Evolutionary conservation across 768 basidiomycete genomes (phyloP).

Genomic region (Russula compacta): DNA sequence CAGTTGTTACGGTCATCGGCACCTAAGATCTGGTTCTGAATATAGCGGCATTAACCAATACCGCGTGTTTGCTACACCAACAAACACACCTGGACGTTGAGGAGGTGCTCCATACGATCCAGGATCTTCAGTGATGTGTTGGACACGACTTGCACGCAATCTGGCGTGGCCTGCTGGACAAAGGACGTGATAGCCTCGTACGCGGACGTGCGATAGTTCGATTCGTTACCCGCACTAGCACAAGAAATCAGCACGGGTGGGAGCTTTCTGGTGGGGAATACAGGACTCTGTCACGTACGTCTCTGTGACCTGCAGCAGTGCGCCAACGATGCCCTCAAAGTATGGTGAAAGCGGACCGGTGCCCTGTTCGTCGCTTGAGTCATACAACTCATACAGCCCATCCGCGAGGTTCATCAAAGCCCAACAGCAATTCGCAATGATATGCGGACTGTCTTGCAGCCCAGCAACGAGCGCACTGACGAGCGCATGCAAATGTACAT

Average conservation of each 20-base stretch:
- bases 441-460: conserved; percentile 71
- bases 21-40: conserved; percentile 85
- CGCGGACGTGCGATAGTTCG: conserved; percentile 89
- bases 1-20: conserved; percentile 96
- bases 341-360: conserved; percentile 75
- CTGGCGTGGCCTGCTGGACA: conserved; percentile 68
- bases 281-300: conserved; percentile 40
- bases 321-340: conserved; percentile 78
- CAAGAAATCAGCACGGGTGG: conserved; percentile 10
- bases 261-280: not conserved
- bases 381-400: conserved; percentile 69
- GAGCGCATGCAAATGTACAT: conserved; percentile 77
- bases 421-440: conserved; percentile 93
- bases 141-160: conserved; percentile 73
- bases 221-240: conserved; percentile 68
- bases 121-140: conserved; percentile 76
- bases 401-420: conserved; percentile 92
- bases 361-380: conserved; percentile 42
- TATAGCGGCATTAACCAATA: not conserved
- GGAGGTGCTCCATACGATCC: conserved; percentile 82
- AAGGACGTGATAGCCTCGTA: conserved; percentile 93
- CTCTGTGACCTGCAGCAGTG: conserved; percentile 80
- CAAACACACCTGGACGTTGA: conserved; percentile 63
- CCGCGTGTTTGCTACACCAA: not conserved
- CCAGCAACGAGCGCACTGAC: conserved; percentile 77